Evolutionary conservation across 768 basidiomycete species (phyloP), one percentile per base, ranked within the genome.

Genomic region (Suillus alpinus): DNA sequence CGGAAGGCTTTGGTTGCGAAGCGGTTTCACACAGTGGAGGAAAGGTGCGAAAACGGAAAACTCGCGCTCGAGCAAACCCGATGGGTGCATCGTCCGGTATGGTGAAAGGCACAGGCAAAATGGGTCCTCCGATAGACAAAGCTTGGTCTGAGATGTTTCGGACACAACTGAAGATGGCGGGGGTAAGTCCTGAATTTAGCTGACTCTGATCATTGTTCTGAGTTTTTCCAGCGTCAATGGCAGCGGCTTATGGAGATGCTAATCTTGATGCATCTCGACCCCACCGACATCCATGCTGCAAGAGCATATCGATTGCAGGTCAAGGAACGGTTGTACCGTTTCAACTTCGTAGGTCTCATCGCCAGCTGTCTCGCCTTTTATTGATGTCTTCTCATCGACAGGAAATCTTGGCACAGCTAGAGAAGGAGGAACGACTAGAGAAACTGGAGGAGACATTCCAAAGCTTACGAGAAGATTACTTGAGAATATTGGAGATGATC

Each of bases 371-470:
- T 20, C 39, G 50, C 34, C 32, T 18, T 40, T 62, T 14, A 31
- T 53, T 65, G 13, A 56, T 59, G 29, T 47, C 52, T n/a, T 31
- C 41, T 9, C 12, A 26, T 47, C 5, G 4, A 26, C 68, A 95
- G 94, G 94, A 95, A 79, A 83, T 91, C 56, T 82, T 99, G 49
- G 86, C 86, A 57, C 95, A 95, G 68, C 77, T 98, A 60, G 92
- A 95, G 60, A 89, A 91, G 64, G 80, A 88, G 58, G 96, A 98
- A 69, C 82, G 94, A 31, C 81, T 92, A 58, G 87, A 92, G 61
- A 96, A 95, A 71, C 78, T 99, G 47, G 89, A 94, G 74, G 93
- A 95, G 76, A 98, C 96, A 6, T 99, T 92, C 76, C 87, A 90
- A 67, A 87, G 80, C 61, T 94, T 98, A 12, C 78, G 80, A 47